phyloP scores from a whole-genome alignment of 192 early-diverging fungal genomes.

The Spinellus fusiger region DNA sequence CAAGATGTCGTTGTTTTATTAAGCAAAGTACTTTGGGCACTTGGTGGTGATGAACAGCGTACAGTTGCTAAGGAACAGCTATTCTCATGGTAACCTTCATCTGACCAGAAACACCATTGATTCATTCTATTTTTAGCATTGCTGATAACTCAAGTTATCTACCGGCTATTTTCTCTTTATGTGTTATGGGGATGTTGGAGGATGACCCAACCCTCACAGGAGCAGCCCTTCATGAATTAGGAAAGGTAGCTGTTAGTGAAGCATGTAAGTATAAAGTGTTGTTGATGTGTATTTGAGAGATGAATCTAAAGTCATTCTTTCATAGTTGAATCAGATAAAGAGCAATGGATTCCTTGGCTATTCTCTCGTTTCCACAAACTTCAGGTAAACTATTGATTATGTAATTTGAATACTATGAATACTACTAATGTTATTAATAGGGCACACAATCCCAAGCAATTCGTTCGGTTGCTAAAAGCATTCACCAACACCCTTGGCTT shows the following conservation, averaged over 20 bases:
- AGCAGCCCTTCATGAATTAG: conserved; percentile 58
- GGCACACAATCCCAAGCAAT: conserved; percentile 19
- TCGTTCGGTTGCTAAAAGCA: conserved; percentile 31
- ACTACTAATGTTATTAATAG: conserved; percentile 5
- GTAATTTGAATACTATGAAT: not conserved
- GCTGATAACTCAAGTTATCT: conserved; percentile 47
- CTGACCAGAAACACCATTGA: not conserved
- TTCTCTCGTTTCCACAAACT: conserved; percentile 17
- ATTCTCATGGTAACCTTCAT: conserved; percentile 50
- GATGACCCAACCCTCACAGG: conserved; percentile 56
- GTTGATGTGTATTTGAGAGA: not conserved
- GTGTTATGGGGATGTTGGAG: conserved; percentile 62
- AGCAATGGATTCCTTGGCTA: conserved; percentile 22
- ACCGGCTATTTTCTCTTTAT: conserved; percentile 59
- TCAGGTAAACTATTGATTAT: conserved; percentile 15
- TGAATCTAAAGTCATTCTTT: not conserved
- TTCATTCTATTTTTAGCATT: conserved; percentile 35
- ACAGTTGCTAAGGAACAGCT: conserved; percentile 75
- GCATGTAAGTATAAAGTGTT: conserved; percentile 20
- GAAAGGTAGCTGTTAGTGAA: conserved; percentile 46
- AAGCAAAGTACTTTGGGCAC: conserved; percentile 85
- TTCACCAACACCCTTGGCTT: conserved; percentile 37
- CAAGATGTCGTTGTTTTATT: conserved; percentile 69
- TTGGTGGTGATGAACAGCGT: conserved; percentile 74
- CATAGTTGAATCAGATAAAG: conserved; percentile 18